Base-by-base conservation (phyloP, 495 filamentous ascomycete species). In the Eremomyces bilateralis region DNA sequence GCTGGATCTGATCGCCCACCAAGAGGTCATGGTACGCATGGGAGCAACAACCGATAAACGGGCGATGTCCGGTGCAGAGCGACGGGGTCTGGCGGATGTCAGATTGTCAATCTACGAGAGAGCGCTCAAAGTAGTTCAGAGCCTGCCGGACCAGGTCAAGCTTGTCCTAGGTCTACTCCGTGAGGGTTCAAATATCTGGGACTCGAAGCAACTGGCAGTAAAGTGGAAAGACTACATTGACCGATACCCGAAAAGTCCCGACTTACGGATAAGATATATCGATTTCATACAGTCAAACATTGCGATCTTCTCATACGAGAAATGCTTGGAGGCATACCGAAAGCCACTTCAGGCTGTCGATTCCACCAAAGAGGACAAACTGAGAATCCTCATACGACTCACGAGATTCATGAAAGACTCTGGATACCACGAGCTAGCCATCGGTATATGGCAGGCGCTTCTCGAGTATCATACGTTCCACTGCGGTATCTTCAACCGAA, bases 41-140 rank as follows among this genome's bases (percentile, higher is more conserved):
- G 50, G 40, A 48, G 44, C 38, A 38, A 52, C 58, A 20, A 40
- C 13, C 53, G 53, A 28, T 4, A 2, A 15, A 4, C 19, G 30
- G 16, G 10, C 6, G 18, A 18, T 17, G 8, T 18, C 16, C 8
- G 10, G 15, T 16, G 70, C 71, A 2, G 80, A 92, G 40, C 55
- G 50, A 17, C 62, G 59, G 36, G 73, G 71, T 34, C 63, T 76
- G 17, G 75, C 81, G 15, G 78, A 80, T 41, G 66, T 91, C 22
- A 83, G 76, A 40, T 41, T 91, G 1, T 74, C 73, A 0, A 65
- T 93, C n/a, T 82, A 82, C 43, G 69, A 80, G 33, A 71, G 82
- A 37, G 82, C 83, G 3, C 51, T 94, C 4, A 53, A 57, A 21
- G 66, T 72, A 34, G 58, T 63, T 11, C 50, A 46, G 2, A 39